Evolutionary conservation across 2,329 filamentous ascomycete genomes (phyloP).

Genomic region (Penicillium concentricum): DNA sequence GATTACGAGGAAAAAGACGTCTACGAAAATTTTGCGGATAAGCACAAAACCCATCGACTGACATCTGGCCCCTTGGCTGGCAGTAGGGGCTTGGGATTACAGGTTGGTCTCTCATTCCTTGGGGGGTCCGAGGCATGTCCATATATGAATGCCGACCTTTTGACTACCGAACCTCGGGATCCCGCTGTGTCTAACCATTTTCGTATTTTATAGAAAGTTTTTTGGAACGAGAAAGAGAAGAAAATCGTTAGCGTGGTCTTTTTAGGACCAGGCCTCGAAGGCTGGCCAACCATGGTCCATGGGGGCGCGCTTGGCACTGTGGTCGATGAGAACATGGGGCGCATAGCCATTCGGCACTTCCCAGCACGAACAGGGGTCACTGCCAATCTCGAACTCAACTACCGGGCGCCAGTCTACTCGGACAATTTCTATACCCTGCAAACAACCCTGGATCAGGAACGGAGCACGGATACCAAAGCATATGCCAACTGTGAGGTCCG

Average conservation of each 20-base stretch:
- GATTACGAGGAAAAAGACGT: constrained; percentile 42
- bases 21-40: constrained; percentile 37
- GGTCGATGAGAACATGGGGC: constrained; percentile 67
- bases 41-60: constrained; percentile 35
- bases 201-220: constrained; percentile 56
- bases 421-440: constrained; percentile 64
- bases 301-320: constrained; percentile 68
- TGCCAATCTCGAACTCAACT: constrained; percentile 60
- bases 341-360: constrained; percentile 56
- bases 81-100: constrained; percentile 40
- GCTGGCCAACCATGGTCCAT: constrained; percentile 72
- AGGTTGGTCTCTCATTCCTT: constrained; percentile 32
- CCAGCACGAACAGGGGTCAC: constrained; percentile 55
- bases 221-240: constrained; percentile 59
- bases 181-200: constrained; percentile 17
- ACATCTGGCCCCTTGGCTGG: constrained; percentile 43
- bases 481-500: constrained; percentile 36
- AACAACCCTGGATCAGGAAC: constrained; percentile 42
- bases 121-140: constrained; percentile 3
- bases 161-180: constrained; percentile 20
- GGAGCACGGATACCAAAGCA: constrained; percentile 40
- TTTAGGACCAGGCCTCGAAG: constrained; percentile 63
- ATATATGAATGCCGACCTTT: constrained; percentile 12
- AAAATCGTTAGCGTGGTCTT: constrained; percentile 64
- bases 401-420: constrained; percentile 60